A percentile compares a stretch with the other conserved stretches of the same genome.
These are phyloP conservation scores for Planoprotostelium fungivorum DNA, from an alignment of 78 protist genomes.

Conservation along the genomic window DNA sequence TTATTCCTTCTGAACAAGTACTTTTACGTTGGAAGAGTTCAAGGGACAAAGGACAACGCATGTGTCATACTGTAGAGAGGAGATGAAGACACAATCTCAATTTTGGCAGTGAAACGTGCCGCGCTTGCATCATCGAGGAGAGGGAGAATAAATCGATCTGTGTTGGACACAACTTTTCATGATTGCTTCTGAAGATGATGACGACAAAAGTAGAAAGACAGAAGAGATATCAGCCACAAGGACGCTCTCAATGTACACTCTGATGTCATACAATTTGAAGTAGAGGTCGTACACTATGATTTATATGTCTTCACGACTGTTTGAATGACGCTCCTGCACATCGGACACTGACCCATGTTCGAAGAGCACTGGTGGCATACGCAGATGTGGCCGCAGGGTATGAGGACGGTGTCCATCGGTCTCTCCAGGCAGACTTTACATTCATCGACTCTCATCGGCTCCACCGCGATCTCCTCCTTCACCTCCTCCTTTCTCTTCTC, in stretches of 20 bases:
- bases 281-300: too few species aligned
- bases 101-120: too few species aligned
- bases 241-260: too few species aligned
- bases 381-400: conserved; percentile 3
- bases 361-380: not conserved
- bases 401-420: not conserved
- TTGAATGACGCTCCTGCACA: not conserved
- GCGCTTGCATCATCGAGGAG: too few species aligned
- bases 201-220: too few species aligned
- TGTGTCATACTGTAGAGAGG: too few species aligned
- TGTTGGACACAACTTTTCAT: too few species aligned
- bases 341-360: not conserved
- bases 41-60: not conserved
- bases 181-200: too few species aligned
- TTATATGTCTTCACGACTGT: not conserved
- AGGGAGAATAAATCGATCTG: too few species aligned
- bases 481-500: not conserved
- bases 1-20: conserved; percentile 21
- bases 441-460: not conserved
- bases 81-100: too few species aligned
- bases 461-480: not conserved
- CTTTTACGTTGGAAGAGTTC: conserved; percentile 25
- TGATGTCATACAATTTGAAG: too few species aligned
- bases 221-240: too few species aligned
- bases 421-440: not conserved